These are phyloP conservation scores for Colletotrichum graminicola DNA, from an alignment of 2,329 filamentous ascomycete genomes.

Conservation along the genomic window DNA sequence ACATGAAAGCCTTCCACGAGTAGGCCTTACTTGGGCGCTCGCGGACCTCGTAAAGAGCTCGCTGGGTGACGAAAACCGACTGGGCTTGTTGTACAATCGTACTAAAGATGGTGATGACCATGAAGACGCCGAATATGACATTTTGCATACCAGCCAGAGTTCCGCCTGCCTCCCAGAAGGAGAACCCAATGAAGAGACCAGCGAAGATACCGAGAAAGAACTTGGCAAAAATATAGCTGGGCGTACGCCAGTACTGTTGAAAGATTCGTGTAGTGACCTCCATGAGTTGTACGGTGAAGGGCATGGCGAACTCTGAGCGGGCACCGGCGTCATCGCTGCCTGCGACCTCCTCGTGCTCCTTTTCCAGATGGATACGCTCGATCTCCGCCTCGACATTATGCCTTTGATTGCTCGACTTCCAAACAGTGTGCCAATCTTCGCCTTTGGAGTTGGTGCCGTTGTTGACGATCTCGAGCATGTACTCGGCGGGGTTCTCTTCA, in stretches of 20 bases:
- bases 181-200: slow-evolving; percentile 80
- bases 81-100: slow-evolving; percentile 79
- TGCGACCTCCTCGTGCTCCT: slow-evolving; percentile 43
- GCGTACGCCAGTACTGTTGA: slow-evolving; percentile 87
- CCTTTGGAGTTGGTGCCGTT: slow-evolving; percentile 53
- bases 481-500: slow-evolving; percentile 81
- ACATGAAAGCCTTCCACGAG: slow-evolving; percentile 80
- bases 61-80: slow-evolving; percentile 81
- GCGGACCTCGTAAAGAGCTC: slow-evolving; percentile 81
- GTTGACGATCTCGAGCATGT: slow-evolving; percentile 72
- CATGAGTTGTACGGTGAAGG: slow-evolving; percentile 74
- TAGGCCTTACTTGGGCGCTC: slow-evolving; percentile 81
- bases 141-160: slow-evolving; percentile 79
- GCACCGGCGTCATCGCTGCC: slow-evolving; percentile 42
- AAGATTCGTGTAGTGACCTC: slow-evolving; percentile 78
- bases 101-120: slow-evolving; percentile 81
- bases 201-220: slow-evolving; percentile 69
- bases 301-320: slow-evolving; percentile 81
- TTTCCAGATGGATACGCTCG: slow-evolving; percentile 69
- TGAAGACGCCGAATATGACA: slow-evolving; percentile 80
- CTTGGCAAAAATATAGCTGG: slow-evolving; percentile 83
- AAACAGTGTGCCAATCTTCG: slow-evolving; percentile 76
- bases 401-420: slow-evolving; percentile 67
- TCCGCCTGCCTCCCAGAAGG: slow-evolving; percentile 69
- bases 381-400: slow-evolving; percentile 70